These are phyloP conservation scores for Strobilomyces echinocephalus DNA, from an alignment of 768 basidiomycete genomes.

Conservation along the genomic window DNA sequence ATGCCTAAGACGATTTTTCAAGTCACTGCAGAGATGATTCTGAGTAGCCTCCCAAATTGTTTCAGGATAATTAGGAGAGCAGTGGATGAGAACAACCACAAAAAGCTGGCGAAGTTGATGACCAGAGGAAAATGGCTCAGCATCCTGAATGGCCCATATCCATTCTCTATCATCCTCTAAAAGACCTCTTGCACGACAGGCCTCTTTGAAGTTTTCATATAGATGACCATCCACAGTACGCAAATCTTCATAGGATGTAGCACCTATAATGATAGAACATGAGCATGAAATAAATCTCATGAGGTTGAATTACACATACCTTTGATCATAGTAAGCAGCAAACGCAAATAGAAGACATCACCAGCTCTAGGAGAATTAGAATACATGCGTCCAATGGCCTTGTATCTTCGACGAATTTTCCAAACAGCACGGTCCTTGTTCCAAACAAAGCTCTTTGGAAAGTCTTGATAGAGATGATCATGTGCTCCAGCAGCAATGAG, in stretches of 20 bases:
- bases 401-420: neutral
- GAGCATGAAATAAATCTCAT: neutral
- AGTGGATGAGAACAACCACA: neutral
- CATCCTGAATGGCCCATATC: conserved; percentile 39
- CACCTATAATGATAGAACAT: neutral
- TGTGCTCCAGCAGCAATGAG: neutral
- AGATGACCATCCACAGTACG: conserved; percentile 3
- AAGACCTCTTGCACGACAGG: conserved; percentile 38
- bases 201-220: conserved; percentile 34
- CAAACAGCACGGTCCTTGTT: neutral
- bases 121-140: conserved; percentile 7
- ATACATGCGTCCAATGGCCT: neutral
- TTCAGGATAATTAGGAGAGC: conserved; percentile 9
- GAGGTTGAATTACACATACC: too few relatives aligned
- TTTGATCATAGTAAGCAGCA: neutral
- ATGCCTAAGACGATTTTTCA: neutral
- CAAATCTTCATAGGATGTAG: conserved; percentile 7
- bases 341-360: neutral
- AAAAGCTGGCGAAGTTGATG: neutral
- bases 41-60: neutral
- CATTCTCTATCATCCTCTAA: conserved; percentile 48
- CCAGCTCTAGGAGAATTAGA: neutral
- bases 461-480: neutral
- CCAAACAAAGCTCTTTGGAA: neutral
- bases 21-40: conserved; percentile 6